Evolutionary conservation across 2,329 filamentous ascomycete species (phyloP).

Genomic region (Phoma sp.): DNA sequence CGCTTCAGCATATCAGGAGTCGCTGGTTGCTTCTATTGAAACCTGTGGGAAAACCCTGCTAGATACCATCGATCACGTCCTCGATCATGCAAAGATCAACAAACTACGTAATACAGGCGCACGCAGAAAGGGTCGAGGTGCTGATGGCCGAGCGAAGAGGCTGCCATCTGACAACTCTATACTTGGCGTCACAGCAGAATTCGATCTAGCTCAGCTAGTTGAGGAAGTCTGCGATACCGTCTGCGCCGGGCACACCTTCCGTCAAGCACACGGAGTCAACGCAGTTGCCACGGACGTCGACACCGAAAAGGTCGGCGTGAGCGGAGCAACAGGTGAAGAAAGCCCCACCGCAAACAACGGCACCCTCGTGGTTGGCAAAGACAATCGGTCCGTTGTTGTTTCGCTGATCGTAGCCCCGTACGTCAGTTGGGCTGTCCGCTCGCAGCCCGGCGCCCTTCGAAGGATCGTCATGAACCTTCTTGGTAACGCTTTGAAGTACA

Average conservation of each 20-base stretch:
- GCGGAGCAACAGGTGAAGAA: slow-evolving; percentile 25
- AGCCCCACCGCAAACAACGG: slow-evolving; percentile 1
- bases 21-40: slow-evolving; percentile 43
- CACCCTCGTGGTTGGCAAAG: slow-evolving; percentile 23
- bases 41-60: slow-evolving; percentile 49
- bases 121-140: slow-evolving; percentile 23
- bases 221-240: slow-evolving; percentile 65
- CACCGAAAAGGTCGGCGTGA: slow-evolving; percentile 15
- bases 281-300: slow-evolving; percentile 25
- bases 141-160: slow-evolving; percentile 32
- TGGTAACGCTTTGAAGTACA: slow-evolving; percentile 48
- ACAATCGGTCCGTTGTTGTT: slow-evolving; percentile 35
- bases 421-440: slow-evolving; percentile 39
- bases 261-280: slow-evolving; percentile 33
- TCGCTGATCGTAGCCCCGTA: slow-evolving; percentile 41
- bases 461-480: slow-evolving; percentile 48
- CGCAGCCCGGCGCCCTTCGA: slow-evolving; percentile 41
- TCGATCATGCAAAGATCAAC: slow-evolving; percentile 50
- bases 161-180: slow-evolving; percentile 39
- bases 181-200: slow-evolving; percentile 40
- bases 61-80: slow-evolving; percentile 51
- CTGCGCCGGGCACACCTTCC: slow-evolving; percentile 58
- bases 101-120: slow-evolving; percentile 36
- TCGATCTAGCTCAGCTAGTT: slow-evolving; percentile 42
- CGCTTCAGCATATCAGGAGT: slow-evolving; percentile 51